Evolutionary conservation across 2,329 filamentous ascomycete genomes (phyloP).

Genomic region (Aspergillus melleus): DNA sequence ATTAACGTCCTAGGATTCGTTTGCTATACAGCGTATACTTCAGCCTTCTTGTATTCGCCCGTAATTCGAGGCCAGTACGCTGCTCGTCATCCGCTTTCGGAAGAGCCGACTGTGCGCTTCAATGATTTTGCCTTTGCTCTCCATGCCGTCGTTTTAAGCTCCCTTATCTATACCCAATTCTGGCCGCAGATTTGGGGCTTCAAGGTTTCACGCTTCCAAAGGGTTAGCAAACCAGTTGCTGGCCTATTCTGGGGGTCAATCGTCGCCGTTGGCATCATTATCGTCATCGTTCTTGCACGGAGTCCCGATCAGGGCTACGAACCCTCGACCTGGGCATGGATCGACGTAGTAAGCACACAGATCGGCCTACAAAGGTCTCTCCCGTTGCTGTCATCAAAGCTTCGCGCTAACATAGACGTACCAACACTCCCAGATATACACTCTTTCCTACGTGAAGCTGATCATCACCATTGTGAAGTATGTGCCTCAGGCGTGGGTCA

Average conservation of each 20-base stretch:
- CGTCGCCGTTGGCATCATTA: conserved; percentile 38
- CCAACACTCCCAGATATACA: conserved; percentile 53
- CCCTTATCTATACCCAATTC: conserved; percentile 76
- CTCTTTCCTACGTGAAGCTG: conserved; percentile 85
- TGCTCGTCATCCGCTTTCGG: conserved; percentile 68
- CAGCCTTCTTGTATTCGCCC: conserved; percentile 75
- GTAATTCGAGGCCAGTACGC: conserved; percentile 81
- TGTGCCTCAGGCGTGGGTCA: conserved; percentile 79
- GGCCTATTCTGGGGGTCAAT: conserved; percentile 71
- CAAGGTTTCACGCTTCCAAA: conserved; percentile 54
- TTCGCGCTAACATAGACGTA: not conserved
- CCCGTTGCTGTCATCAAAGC: conserved; percentile 1
- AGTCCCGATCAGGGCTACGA: conserved; percentile 48
- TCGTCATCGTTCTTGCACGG: conserved; percentile 43
- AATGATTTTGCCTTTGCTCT: conserved; percentile 89
- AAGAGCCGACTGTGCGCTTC: conserved; percentile 78
- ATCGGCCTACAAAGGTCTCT: not conserved
- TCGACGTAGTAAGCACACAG: conserved; percentile 57
- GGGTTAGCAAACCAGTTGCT: conserved; percentile 62
- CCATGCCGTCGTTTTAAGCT: conserved; percentile 73
- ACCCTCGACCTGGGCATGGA: conserved; percentile 59
- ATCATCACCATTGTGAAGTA: conserved; percentile 90
- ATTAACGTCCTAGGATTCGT: conserved; percentile 65
- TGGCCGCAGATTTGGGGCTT: conserved; percentile 74
- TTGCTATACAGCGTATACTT: conserved; percentile 72